These are phyloP conservation scores for Chaetomium sp. DNA, from an alignment of 2,329 filamentous ascomycete species.

Conservation along the genomic window DNA sequence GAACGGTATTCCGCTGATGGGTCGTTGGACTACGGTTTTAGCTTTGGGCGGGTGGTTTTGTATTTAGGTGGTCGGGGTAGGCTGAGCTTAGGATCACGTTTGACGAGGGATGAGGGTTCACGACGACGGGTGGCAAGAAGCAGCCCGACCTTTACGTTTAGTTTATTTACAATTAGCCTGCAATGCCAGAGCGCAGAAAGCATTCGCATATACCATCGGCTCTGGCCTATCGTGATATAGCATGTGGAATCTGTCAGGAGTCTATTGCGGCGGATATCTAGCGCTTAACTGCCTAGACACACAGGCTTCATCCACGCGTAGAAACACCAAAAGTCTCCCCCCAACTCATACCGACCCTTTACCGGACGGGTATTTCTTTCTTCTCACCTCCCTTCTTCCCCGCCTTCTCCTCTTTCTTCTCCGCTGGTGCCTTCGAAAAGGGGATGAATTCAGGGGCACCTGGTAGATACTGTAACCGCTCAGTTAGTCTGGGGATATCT, in stretches of 20 bases:
- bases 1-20: no score
- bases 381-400: slow-evolving; percentile 30
- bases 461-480: slow-evolving; percentile 32
- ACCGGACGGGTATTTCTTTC: slow-evolving; percentile 21
- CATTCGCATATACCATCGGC: no score
- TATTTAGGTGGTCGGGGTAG: background rate
- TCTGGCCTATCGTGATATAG: no score
- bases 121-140: background rate
- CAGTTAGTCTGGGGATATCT: background rate
- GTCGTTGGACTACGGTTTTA: no score
- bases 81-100: background rate
- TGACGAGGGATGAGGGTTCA: background rate
- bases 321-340: background rate
- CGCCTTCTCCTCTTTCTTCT: slow-evolving; percentile 8
- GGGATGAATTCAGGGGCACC: slow-evolving; percentile 85
- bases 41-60: no score
- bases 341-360: background rate
- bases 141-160: background rate
- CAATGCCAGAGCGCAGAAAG: background rate
- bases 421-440: slow-evolving; percentile 45
- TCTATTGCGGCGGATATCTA: background rate
- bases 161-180: background rate
- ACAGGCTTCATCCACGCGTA: background rate
- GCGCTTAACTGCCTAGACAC: background rate
- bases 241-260: no score